Conservation (phyloP, 345 rosid genomes). For the Citrus australasica region DNA sequence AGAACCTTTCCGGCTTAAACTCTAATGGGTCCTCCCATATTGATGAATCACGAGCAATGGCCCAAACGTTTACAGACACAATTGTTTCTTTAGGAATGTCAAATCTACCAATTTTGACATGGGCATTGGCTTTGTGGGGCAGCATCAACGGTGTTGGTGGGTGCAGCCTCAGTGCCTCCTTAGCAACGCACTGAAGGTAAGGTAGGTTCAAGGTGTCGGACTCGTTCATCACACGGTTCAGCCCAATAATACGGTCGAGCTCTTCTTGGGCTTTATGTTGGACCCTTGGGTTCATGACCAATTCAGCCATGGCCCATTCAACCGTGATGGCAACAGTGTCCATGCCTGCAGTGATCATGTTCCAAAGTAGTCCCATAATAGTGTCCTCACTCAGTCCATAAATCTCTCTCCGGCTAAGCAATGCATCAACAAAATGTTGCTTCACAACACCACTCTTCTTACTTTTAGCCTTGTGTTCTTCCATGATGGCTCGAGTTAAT, state of each 20-base stretch:
- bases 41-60: constrained; percentile 28
- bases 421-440: constrained; percentile 29
- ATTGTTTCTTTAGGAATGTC: constrained; percentile 34
- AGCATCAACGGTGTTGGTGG: constrained; percentile 49
- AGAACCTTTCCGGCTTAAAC: constrained; percentile 41
- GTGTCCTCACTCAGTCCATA: constrained; percentile 33
- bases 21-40: constrained; percentile 36
- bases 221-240: constrained; percentile 8
- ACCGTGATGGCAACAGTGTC: constrained; percentile 37
- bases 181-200: constrained; percentile 17
- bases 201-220: constrained; percentile 14
- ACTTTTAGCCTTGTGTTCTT: constrained; percentile 3
- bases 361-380: constrained; percentile 41
- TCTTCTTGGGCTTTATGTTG: constrained; percentile 29
- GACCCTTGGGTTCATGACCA: constrained; percentile 30
- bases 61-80: constrained; percentile 39
- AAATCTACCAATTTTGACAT: constrained; percentile 36
- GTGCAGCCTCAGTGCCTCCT: constrained; percentile 35
- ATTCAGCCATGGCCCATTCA: constrained; percentile 52
- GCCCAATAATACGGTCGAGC: constrained; percentile 17
- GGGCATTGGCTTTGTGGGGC: constrained; percentile 39
- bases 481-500: constrained; percentile 27
- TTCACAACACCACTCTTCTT: constrained; percentile 5
- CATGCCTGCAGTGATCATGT: constrained; percentile 47
- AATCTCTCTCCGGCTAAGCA: constrained; percentile 21